Evolutionary conservation across 2,329 filamentous ascomycete genomes (phyloP).

Genomic region (Myrmaecium sp.): DNA sequence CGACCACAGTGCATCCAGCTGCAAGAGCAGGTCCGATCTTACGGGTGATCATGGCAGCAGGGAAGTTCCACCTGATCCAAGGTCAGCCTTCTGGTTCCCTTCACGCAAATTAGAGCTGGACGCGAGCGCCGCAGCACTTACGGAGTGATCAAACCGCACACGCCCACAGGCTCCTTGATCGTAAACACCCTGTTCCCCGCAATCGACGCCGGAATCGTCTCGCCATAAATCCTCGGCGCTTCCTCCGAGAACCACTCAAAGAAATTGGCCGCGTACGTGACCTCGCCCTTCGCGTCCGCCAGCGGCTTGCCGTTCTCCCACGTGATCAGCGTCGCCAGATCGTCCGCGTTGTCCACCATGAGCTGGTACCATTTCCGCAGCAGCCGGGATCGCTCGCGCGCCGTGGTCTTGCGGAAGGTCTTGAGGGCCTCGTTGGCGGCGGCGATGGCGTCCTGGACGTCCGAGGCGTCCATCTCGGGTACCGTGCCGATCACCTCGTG

Average conservation of each 20-base stretch:
- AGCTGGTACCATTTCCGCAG: conserved; percentile 70
- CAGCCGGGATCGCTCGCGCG: conserved; percentile 56
- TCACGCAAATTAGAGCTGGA: background rate
- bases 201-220: conserved; percentile 53
- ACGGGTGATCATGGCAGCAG: conserved; percentile 32
- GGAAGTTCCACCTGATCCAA: conserved; percentile 93
- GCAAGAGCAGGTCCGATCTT: conserved; percentile 53
- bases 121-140: conserved; percentile 12
- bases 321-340: conserved; percentile 68
- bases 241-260: conserved; percentile 13
- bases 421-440: conserved; percentile 66
- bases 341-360: conserved; percentile 60
- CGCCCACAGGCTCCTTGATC: conserved; percentile 68
- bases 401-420: conserved; percentile 52
- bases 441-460: conserved; percentile 65
- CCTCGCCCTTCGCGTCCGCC: conserved; percentile 22
- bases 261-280: conserved; percentile 10
- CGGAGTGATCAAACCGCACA: conserved; percentile 68
- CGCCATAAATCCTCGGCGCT: conserved; percentile 30
- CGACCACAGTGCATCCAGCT: conserved; percentile 87
- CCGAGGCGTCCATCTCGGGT: conserved; percentile 65
- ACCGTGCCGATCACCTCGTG: conserved; percentile 65
- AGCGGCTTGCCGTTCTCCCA: conserved; percentile 82
- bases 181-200: conserved; percentile 62
- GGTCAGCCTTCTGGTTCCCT: conserved; percentile 20